These are phyloP conservation scores for Iris pallida DNA, from an alignment of 116 monocot genomes.

Conservation along the genomic window DNA sequence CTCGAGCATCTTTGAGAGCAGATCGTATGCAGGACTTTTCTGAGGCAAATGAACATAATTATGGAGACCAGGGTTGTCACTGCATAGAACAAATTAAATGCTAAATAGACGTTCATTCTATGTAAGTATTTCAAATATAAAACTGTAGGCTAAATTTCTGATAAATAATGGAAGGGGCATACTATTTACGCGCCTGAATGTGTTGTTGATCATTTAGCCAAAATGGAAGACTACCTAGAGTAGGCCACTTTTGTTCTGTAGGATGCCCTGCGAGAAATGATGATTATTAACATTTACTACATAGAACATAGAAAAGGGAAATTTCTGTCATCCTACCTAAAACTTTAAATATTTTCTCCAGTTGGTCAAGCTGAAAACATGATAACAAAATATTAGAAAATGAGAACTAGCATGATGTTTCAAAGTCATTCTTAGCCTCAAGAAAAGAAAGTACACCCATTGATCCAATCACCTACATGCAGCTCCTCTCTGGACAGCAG, in stretches of 20 bases:
- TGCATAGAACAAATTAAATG: conserved; percentile 25
- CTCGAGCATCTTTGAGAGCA: conserved; percentile 98
- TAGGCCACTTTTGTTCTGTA: conserved; percentile 90
- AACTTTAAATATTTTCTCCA: conserved; percentile 98
- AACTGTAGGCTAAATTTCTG: background rate
- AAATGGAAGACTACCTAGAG: conserved; percentile 70
- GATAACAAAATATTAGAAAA: conserved; percentile 14
- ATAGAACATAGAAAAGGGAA: conserved; percentile 4
- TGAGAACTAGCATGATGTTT: background rate
- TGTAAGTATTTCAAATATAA: background rate
- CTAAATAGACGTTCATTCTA: background rate
- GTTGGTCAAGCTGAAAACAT: conserved; percentile 82
- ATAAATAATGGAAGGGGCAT: conserved; percentile 11
- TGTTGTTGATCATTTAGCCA: conserved; percentile 95
- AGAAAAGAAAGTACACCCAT: background rate
- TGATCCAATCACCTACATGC: background rate
- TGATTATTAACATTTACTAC: background rate
- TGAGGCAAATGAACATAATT: conserved; percentile 62
- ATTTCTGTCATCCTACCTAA: conserved; percentile 50
- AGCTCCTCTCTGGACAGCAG: background rate
- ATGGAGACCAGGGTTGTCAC: conserved; percentile 84
- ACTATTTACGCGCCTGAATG: conserved; percentile 93
- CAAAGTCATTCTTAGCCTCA: background rate
- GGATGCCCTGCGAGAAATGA: conserved; percentile 65
- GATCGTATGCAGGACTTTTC: conserved; percentile 88